Evolutionary conservation across 257 asterid genomes (phyloP).

Genomic region (Primulina eburnea): DNA sequence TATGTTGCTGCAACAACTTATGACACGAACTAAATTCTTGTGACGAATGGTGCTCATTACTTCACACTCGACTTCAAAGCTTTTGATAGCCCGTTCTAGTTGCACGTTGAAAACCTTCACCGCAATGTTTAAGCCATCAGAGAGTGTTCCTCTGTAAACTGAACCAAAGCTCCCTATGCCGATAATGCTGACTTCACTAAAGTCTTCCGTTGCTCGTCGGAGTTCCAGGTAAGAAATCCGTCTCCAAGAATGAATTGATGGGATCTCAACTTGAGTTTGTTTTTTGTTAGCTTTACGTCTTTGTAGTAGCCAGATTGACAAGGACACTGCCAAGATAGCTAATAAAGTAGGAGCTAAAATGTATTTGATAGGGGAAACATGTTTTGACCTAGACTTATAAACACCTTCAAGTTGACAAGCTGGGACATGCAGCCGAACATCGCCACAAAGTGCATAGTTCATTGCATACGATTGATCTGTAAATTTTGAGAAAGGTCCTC

Average conservation of each 20-base stretch:
- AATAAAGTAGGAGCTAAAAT: too few relatives aligned
- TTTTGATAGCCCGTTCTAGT: not conserved
- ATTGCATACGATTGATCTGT: too few relatives aligned
- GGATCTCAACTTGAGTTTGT: too few relatives aligned
- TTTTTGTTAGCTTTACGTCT: too few relatives aligned
- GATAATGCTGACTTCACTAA: not conserved
- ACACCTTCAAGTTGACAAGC: too few relatives aligned
- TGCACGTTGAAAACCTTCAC: constrained; percentile 17
- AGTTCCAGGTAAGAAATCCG: constrained; percentile 17
- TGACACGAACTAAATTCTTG: constrained; percentile 11
- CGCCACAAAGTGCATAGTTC: too few relatives aligned
- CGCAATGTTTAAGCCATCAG: constrained; percentile 6
- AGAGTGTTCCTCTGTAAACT: not conserved
- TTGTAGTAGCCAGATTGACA: too few relatives aligned
- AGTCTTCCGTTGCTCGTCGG: not conserved
- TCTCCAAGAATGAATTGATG: not conserved
- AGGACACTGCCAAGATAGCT: too few relatives aligned
- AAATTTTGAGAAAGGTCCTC: too few relatives aligned
- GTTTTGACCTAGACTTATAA: too few relatives aligned
- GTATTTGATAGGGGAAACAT: too few relatives aligned
- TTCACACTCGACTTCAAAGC: constrained; percentile 8
- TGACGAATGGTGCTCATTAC: constrained; percentile 17
- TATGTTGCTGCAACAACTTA: constrained; percentile 15
- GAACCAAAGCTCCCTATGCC: not conserved
- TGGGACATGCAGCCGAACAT: too few relatives aligned